These are phyloP conservation scores for Lenwebbia sp. DNA, from an alignment of 345 rosid species.

Conservation along the genomic window DNA sequence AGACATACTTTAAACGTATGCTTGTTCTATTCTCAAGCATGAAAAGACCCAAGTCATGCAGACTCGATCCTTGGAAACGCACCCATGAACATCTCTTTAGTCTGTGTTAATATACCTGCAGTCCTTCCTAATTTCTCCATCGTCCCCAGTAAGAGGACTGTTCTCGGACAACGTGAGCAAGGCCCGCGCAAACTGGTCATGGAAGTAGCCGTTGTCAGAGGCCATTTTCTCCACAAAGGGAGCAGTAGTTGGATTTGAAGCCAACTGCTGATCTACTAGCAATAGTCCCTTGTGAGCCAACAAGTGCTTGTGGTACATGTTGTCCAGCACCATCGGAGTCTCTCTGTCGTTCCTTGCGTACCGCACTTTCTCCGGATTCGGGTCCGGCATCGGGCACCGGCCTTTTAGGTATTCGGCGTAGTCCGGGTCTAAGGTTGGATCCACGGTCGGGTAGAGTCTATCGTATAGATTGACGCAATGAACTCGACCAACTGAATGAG, in stretches of 20 bases:
- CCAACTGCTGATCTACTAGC: constrained; percentile 45
- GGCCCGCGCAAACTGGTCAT: constrained; percentile 51
- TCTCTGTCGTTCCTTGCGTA: constrained; percentile 65
- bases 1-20: neutral
- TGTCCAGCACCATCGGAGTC: constrained; percentile 82
- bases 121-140: constrained; percentile 69
- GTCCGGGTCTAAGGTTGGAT: constrained; percentile 53
- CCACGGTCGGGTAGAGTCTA: constrained; percentile 64
- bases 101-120: constrained; percentile 52
- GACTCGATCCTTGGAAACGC: neutral
- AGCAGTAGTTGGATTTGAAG: constrained; percentile 47
- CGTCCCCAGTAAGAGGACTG: constrained; percentile 51
- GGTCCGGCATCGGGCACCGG: constrained; percentile 54
- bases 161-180: constrained; percentile 54
- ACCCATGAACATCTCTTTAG: neutral
- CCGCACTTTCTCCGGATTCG: constrained; percentile 38
- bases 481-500: constrained; percentile 83
- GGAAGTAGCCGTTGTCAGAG: constrained; percentile 62
- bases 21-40: neutral
- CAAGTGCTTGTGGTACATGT: constrained; percentile 53
- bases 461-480: constrained; percentile 69
- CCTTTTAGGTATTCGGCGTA: constrained; percentile 55
- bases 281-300: constrained; percentile 62
- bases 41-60: neutral
- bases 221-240: constrained; percentile 67